Percentiles rank a stretch among this genome's conserved stretches.
These are phyloP conservation scores for Saccharomycopsis amapae DNA, from an alignment of 805 yeast genomes.

Conservation along the genomic window DNA sequence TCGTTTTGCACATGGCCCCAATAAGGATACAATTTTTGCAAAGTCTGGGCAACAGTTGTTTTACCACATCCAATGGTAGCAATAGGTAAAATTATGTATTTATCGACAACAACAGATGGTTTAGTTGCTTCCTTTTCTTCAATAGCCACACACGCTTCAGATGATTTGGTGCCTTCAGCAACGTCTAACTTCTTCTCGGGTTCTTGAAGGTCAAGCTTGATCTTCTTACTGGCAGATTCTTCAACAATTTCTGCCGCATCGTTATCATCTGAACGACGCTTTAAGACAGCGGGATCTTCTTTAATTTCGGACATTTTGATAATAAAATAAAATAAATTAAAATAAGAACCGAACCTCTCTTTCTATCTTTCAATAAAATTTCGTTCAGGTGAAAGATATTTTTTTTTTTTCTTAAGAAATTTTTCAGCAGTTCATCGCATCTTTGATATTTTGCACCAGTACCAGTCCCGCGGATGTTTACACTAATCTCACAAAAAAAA, in stretches of 20 bases:
- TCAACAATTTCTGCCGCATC: not conserved
- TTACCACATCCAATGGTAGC: slow-evolving; percentile 96
- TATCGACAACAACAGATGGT: slow-evolving; percentile 31
- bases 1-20: slow-evolving; percentile 84
- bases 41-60: slow-evolving; percentile 67
- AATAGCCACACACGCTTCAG: not conserved
- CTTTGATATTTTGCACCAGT: no score
- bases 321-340: no score
- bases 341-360: no score
- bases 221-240: not conserved
- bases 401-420: no score
- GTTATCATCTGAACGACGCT: not conserved
- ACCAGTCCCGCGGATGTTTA: no score
- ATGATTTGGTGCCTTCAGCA: not conserved
- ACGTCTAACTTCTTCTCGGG: not conserved
- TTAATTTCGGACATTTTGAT: not conserved
- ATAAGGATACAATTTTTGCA: slow-evolving; percentile 45
- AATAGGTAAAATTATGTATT: slow-evolving; percentile 68
- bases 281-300: not conserved
- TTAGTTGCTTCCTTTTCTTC: not conserved
- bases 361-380: no score
- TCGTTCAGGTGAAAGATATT: no score
- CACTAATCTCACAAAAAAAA: no score
- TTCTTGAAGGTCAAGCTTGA: not conserved
- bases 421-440: no score